Percentiles rank a stretch among this genome's conserved stretches.
phyloP scores from a whole-genome alignment of 2,329 filamentous ascomycete species.

The Talaromyces amestolkiae region DNA sequence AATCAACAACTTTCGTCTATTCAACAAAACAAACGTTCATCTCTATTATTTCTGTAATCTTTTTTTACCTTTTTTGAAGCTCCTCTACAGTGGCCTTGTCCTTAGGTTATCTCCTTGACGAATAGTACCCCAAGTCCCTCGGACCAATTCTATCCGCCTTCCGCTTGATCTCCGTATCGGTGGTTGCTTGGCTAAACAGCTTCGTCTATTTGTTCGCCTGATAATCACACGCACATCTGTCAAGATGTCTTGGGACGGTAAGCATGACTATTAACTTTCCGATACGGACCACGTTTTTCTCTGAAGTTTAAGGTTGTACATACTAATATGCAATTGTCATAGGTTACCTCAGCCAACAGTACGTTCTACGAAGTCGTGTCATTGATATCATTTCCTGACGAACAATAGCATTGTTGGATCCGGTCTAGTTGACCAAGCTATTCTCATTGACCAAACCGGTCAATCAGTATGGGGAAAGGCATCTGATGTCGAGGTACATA shows the following conservation, averaged over 20 bases:
- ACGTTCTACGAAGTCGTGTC: too few relatives aligned
- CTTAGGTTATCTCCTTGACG: background rate
- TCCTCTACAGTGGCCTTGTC: background rate
- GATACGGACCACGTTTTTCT: too few relatives aligned
- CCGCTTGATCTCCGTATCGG: conserved; percentile 5
- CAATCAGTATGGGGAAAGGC: conserved; percentile 76
- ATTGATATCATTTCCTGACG: too few relatives aligned
- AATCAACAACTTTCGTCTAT: conserved; percentile 6
- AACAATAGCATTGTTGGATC: too few relatives aligned
- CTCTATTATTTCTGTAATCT: background rate
- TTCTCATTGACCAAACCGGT: conserved; percentile 77
- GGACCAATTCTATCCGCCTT: background rate
- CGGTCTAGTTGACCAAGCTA: conserved; percentile 36
- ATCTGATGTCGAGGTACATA: conserved; percentile 66
- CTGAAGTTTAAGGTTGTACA: too few relatives aligned
- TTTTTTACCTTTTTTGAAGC: background rate
- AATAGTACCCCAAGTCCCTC: background rate
- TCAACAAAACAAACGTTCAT: background rate
- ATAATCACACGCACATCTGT: background rate
- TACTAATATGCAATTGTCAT: too few relatives aligned
- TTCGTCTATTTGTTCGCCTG: conserved; percentile 10
- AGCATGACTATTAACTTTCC: too few relatives aligned
- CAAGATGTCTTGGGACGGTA: conserved; percentile 54
- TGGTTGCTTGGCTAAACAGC: conserved; percentile 4
- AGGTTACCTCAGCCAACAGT: too few relatives aligned